These are phyloP conservation scores for Rhodotorula sp. DNA, from an alignment of 1,284 basidiomycete genomes.

Conservation along the genomic window DNA sequence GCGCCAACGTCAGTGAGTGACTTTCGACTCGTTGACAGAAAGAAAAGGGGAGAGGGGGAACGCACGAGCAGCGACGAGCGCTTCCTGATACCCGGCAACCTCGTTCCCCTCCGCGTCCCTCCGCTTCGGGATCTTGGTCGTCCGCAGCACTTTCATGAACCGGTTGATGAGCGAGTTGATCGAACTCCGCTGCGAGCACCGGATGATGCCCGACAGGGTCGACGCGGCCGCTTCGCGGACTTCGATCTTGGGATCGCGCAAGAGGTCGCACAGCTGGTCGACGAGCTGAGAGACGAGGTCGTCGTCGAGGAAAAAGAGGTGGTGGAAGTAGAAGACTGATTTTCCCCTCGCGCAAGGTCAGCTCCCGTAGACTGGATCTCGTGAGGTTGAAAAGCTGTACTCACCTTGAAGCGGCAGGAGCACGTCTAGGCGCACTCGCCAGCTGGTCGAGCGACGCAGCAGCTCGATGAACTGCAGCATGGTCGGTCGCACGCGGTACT, in stretches of 20 bases:
- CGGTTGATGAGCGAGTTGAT: slow-evolving; percentile 82
- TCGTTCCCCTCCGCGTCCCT: slow-evolving; percentile 57
- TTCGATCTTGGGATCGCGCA: slow-evolving; percentile 88
- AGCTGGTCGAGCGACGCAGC: slow-evolving; percentile 52
- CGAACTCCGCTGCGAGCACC: slow-evolving; percentile 87
- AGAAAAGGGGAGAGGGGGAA: not conserved
- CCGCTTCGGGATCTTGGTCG: slow-evolving; percentile 68
- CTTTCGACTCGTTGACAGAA: no score
- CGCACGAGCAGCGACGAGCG: slow-evolving; percentile 76
- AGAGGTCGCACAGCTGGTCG: slow-evolving; percentile 66
- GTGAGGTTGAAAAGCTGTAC: slow-evolving; percentile 39
- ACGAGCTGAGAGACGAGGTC: slow-evolving; percentile 38
- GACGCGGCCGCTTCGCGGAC: slow-evolving; percentile 91
- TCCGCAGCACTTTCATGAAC: slow-evolving; percentile 67
- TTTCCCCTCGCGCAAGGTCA: no score
- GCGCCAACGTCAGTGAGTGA: no score
- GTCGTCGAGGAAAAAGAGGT: slow-evolving; percentile 55
- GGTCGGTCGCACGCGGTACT: slow-evolving; percentile 52
- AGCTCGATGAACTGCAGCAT: slow-evolving; percentile 51
- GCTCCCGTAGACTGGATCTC: not conserved
- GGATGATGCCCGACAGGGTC: slow-evolving; percentile 81
- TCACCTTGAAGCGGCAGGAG: slow-evolving; percentile 64
- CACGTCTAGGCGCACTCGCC: slow-evolving; percentile 55
- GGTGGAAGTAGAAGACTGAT: slow-evolving; percentile 77
- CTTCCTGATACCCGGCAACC: slow-evolving; percentile 68